Evolutionary conservation across 2,329 filamentous ascomycete genomes (phyloP), one percentile per base, ranked within the genome.

Genomic region (Colletotrichum filicis): DNA sequence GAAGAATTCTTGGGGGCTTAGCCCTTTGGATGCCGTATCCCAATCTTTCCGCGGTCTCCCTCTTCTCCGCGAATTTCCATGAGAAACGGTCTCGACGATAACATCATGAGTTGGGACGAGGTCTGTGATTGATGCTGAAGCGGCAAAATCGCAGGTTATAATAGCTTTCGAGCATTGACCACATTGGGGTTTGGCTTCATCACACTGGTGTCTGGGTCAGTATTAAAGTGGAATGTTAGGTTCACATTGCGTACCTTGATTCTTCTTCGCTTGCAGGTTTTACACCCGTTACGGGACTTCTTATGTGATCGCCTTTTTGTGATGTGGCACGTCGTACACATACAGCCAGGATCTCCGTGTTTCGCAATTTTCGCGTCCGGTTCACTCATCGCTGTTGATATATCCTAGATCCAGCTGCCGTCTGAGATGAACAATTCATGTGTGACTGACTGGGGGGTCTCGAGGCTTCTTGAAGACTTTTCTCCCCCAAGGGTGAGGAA

Each of bases 261-360:
- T 19, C 76, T 72, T 28, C 76, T 71, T 28, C 68, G 66, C 52
- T 77, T 78, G 60, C 77, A 78, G n/a, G 58, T 75, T 26, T 57
- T 74, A 58, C 77, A 78, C 14, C 76, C 76, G 16, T 75, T 66
- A 28, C 76, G 75, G 2, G 77, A 78, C 62, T 77, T 78, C 26
- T 72, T 63, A 14, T 72, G 69, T 9, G 60, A 73, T 52, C 70
- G 46, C 14, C 65, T 61, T 24, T 68, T 71, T 4, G 64, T 64
- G 14, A 71, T 49, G 16, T 71, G 68, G 22, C 68, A 71, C 9
- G 64, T 71, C 57, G 64, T 71, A 42, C 68, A 70, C 19, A 55
- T 60, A 32, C 68, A 66, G 28, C 61, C 61, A 8, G 55, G 37
- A 4, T 60, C 61, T 32, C 68, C 68, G 30, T 70, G 68, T 24